Evolutionary conservation across 2,329 filamentous ascomycete species (phyloP).

Genomic region (Juglanconis sp.): DNA sequence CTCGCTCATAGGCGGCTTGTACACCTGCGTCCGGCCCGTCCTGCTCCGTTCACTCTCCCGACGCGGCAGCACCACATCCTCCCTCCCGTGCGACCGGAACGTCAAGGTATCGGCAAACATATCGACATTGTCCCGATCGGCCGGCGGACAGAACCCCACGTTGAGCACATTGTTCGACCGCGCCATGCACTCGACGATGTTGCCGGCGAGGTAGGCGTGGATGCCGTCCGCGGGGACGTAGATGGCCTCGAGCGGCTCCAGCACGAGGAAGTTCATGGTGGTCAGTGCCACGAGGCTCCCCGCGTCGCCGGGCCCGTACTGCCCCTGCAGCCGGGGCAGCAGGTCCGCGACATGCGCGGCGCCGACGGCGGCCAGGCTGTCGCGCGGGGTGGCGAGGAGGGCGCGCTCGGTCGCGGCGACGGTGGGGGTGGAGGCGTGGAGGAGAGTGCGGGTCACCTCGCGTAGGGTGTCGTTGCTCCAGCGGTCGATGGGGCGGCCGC

Average conservation of each 20-base stretch:
- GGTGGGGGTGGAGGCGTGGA: conserved; percentile 49
- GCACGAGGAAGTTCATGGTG: conserved; percentile 70
- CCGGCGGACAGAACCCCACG: conserved; percentile 67
- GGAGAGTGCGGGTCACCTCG: conserved; percentile 51
- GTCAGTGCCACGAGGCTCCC: conserved; percentile 67
- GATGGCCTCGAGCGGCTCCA: conserved; percentile 63
- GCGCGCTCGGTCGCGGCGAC: conserved; percentile 52
- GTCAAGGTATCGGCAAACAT: conserved; percentile 61
- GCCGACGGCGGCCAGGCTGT: conserved; percentile 41
- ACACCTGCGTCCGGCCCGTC: conserved; percentile 60
- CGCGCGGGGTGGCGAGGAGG: conserved; percentile 45
- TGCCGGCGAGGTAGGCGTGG: conserved; percentile 69
- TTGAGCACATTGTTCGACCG: conserved; percentile 73
- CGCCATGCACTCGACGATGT: conserved; percentile 79
- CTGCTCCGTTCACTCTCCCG: conserved; percentile 47
- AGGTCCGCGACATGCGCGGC: conserved; percentile 62
- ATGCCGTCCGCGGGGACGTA: conserved; percentile 72
- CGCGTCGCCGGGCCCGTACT: conserved; percentile 63
- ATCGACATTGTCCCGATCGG: conserved; percentile 62
- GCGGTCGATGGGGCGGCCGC: conserved; percentile 29
- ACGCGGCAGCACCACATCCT: conserved; percentile 54
- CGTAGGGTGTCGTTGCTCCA: conserved; percentile 59
- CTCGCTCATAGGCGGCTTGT: conserved; percentile 66
- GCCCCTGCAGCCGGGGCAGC: conserved; percentile 59
- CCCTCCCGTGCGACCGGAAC: conserved; percentile 57